Evolutionary conservation across 345 rosid genomes (phyloP), one percentile per base, ranked within the genome.

Genomic region (Hibiscus syriacus): DNA sequence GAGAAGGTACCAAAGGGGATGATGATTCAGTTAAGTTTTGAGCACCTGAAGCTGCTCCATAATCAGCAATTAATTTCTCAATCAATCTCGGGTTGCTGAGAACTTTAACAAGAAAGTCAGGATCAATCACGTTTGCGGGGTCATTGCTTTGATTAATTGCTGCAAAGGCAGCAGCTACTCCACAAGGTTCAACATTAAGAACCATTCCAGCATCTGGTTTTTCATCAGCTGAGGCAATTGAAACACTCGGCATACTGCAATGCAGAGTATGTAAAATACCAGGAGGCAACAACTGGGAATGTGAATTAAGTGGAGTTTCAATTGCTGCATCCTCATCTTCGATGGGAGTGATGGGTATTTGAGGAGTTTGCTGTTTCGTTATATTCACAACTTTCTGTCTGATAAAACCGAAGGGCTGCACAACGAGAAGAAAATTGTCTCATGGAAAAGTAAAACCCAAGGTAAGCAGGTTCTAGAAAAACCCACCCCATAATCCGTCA

Each of bases 261-360:
- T 55, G 81, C 69, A 72, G 55, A 20, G 68, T 56, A 10, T 30
- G 43, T 17, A 75, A 43, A 70, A 75, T 53, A 45, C 82, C 86
- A 23, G 82, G 57, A 77, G 69, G 66, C 55, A 76, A 58, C 29
- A 55, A 61, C 14, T 64, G 81, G 5, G 27, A 69, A 69, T 82
- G 87, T 20, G 81, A 74, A 41, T 64, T 78, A 64, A 70, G 34
- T 1, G 83, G 46, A 64, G 34, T 7, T 48, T 90, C 98, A 12
- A 62, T 23, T 6, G 59, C 38, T 22, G 77, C 25, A 64, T 94
- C 97, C 77, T 91, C 99, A 74, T 91, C 99, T 80, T 94, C 99
- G 55, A n/a, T n/a, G n/a, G n/a, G n/a, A n/a, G n/a, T n/a, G n/a
- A n/a, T n/a, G n/a, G n/a, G n/a, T n/a, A n/a, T 46, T 46, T 46